Evolutionary conservation across 140 eudicot genomes (phyloP).

Genomic region (Ambrosia hybrid): DNA sequence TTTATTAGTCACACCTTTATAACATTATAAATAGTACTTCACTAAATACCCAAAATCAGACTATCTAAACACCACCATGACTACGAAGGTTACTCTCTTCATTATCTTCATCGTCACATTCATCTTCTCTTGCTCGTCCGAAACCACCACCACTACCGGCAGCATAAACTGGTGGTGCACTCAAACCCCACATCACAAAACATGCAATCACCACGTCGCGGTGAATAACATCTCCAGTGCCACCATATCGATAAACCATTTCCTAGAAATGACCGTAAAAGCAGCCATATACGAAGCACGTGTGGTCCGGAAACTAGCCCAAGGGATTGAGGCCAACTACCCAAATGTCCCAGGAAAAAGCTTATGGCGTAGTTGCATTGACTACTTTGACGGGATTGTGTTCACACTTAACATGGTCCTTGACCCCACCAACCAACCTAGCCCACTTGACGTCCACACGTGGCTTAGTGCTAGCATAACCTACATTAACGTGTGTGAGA

Average conservation of each 20-base stretch:
- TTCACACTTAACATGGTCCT: conserved; percentile 53
- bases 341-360: conserved; percentile 40
- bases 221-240: neutral
- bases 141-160: conserved; percentile 24
- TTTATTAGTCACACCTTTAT: neutral
- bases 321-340: conserved; percentile 32
- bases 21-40: conserved; percentile 16
- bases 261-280: conserved; percentile 34
- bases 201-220: conserved; percentile 45
- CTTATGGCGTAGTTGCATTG: conserved; percentile 65
- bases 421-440: conserved; percentile 31
- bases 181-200: conserved; percentile 59
- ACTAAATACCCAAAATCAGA: neutral
- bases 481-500: conserved; percentile 53
- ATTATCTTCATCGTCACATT: conserved; percentile 17
- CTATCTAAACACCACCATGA: conserved; percentile 1
- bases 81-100: conserved; percentile 11
- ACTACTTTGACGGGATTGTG: conserved; percentile 40
- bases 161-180: conserved; percentile 64
- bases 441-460: conserved; percentile 50
- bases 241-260: conserved; percentile 28
- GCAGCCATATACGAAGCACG: conserved; percentile 47
- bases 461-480: conserved; percentile 79
- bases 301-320: conserved; percentile 26
- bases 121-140: conserved; percentile 22